Base-by-base conservation (phyloP, 768 basidiomycete species). In the Mycena metata region DNA sequence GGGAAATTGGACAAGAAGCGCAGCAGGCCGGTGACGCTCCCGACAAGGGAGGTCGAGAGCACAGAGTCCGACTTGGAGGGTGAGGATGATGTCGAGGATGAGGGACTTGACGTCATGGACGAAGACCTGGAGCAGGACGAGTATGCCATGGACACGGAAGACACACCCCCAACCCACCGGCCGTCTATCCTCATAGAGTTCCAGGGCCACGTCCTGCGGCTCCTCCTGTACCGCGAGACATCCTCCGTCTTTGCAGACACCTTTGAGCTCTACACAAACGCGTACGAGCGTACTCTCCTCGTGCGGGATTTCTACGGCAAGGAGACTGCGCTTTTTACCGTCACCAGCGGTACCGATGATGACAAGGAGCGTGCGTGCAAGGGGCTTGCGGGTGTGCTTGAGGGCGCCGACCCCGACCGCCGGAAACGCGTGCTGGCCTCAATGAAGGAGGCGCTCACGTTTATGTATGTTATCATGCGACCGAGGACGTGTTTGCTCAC, bases 281-380 rank as follows among this genome's bases (percentile, higher is more conserved):
- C 94, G 1, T 93, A 93, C 71, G 95, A 97, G 73, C 88, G 94
- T 23, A 86, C 91, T 0, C 82, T 95, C 23, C 83, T 98, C 6
- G 81, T 97, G 9, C 88, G 91, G 19, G 94, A 96, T 67, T 95
- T 98, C 70, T 98, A 96, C 71, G 96, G 96, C 15, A 94, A 93
- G 77, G 96, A 98, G 77, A 91, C 90, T 0, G 82, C 85, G 4
- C 79, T 98, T 35, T 95, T 96, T 78, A 83, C 80, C 9, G 71
- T 85, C 9, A 86, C 83, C 0, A 81, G 75, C 23, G 89, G 88
- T 16, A 90, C 86, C 50, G 85, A 84, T 0, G 86, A 86, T 56
- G 89, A 91, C 52, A 90, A 89, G 76, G 91, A 88, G 69, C 80
- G 81, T 16, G 86, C 88, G 7, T 90, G 86, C 76, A 89, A 86